Conservation (phyloP, 306 rosid species). For the Cicer arietinum region DNA sequence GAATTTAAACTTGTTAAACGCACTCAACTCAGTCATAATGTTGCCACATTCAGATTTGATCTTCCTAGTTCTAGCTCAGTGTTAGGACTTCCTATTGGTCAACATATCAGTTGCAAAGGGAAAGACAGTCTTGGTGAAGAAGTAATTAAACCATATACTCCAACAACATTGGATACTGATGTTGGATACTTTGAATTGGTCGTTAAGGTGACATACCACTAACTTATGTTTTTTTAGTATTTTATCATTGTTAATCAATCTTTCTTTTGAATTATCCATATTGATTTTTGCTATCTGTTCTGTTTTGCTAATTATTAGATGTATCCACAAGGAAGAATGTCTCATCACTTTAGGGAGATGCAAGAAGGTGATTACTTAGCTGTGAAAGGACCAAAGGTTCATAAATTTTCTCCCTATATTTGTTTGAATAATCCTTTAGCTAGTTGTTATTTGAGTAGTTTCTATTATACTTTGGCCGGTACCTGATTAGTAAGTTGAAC, state of each 20-base stretch:
- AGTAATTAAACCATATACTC: conserved; percentile 81
- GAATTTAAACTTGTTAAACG: conserved; percentile 76
- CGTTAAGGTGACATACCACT: conserved; percentile 58
- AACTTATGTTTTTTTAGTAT: conserved; percentile 4
- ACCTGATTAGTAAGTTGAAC: neutral
- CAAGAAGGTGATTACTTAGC: conserved; percentile 70
- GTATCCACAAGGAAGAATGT: conserved; percentile 99
- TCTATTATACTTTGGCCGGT: conserved; percentile 8
- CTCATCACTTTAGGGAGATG: conserved; percentile 86
- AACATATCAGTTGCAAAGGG: conserved; percentile 90
- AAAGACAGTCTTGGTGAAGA: conserved; percentile 79
- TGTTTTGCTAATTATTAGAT: conserved; percentile 53
- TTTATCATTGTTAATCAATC: conserved; percentile 12
- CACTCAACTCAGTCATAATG: conserved; percentile 80
- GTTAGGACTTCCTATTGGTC: conserved; percentile 93
- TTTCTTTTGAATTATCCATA: neutral
- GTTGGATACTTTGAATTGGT: conserved; percentile 85
- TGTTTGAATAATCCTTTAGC: neutral
- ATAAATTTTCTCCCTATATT: conserved; percentile 8
- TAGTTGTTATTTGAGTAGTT: conserved; percentile 16
- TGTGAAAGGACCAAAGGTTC: conserved; percentile 92
- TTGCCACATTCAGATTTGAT: conserved; percentile 72
- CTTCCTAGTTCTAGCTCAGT: conserved; percentile 67
- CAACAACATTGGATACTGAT: conserved; percentile 89
- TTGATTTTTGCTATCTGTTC: neutral